Conservation (phyloP, 495 filamentous ascomycete species). For the Penicillium coffeae region DNA sequence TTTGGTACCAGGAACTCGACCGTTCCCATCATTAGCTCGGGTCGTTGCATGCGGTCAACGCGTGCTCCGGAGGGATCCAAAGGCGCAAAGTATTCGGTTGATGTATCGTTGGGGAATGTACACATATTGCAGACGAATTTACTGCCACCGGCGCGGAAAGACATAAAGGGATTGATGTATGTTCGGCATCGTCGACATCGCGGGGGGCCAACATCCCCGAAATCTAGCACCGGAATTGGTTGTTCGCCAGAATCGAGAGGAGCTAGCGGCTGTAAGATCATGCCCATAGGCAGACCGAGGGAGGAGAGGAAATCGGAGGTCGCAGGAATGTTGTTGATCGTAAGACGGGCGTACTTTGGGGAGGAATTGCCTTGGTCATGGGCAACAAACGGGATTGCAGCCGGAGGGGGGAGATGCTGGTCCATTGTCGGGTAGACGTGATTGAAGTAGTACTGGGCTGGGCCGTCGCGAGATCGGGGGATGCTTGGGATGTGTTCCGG, state of each 20-base stretch:
- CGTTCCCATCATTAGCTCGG: slow-evolving; percentile 85
- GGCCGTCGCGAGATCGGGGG: slow-evolving; percentile 74
- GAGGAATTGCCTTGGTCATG: slow-evolving; percentile 96
- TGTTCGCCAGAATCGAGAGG: slow-evolving; percentile 79
- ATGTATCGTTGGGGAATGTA: slow-evolving; percentile 92
- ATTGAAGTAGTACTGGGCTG: slow-evolving; percentile 76
- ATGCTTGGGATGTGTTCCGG: slow-evolving; percentile 93
- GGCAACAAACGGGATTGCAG: slow-evolving; percentile 84
- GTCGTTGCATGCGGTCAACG: slow-evolving; percentile 83
- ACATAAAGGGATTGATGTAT: slow-evolving; percentile 99
- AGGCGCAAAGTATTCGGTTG: slow-evolving; percentile 88
- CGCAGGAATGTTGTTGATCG: slow-evolving; percentile 86
- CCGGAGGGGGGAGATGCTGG: slow-evolving; percentile 82
- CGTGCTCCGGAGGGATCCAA: slow-evolving; percentile 82
- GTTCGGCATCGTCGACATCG: slow-evolving; percentile 90
- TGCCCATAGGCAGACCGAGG: slow-evolving; percentile 80
- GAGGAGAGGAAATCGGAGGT: slow-evolving; percentile 72
- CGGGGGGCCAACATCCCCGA: slow-evolving; percentile 86
- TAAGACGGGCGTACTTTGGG: slow-evolving; percentile 87
- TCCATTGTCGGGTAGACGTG: slow-evolving; percentile 94
- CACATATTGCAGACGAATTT: slow-evolving; percentile 99
- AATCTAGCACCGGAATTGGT: slow-evolving; percentile 89
- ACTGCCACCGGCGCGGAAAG: slow-evolving; percentile 87
- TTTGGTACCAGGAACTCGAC: slow-evolving; percentile 96
- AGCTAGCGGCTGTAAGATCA: slow-evolving; percentile 86